Base-by-base conservation (phyloP, 2,329 filamentous ascomycete species). In the Cyphellophora attinorum region DNA sequence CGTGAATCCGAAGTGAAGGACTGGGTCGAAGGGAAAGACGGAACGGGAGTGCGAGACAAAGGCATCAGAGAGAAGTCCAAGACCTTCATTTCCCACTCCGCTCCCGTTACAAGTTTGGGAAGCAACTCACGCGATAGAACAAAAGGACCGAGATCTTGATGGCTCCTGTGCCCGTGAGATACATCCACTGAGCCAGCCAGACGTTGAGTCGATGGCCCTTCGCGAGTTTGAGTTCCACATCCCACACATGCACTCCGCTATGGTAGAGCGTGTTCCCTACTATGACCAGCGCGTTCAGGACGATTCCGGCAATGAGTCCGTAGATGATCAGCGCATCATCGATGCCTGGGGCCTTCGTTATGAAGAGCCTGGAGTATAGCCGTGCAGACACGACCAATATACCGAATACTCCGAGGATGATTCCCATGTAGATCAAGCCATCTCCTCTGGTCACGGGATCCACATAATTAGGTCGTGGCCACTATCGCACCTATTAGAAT, bases 401-500 rank as follows among this genome's bases (percentile, higher is more conserved):
- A 14, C 45, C 50, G 19, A 45, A n/a, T 6, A 51, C 33, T 12
- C 35, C 38, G 34, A 56, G 49, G 3, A 49, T 23, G 33, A 52
- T 48, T 27, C 44, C 44, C 11, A 53, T 30, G 31, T 52, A 43
- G 15, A 44, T 41, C 19, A 55, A 34, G 6, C 42, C 40, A 11
- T 40, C 41, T 6, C 53, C 53, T 38, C 46, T 35, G 18, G 39
- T 50, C 13, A 45, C 43, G 12, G 53, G 53, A 30, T 56, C 35
- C 28, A 50, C 38, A 43, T 50, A 54, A 33, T 56, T 54, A 12
- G 53, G 52, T 33, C 44, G 41, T 2, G 53, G 52, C 52, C 52
- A 56, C 19, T 47, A 38, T n/a, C n/a, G n/a, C n/a, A n/a, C n/a
- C n/a, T n/a, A n/a, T n/a, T n/a, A n/a, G n/a, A n/a, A n/a, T n/a